Conservation (phyloP, 192 early-diverging fungal genomes). For the Lunasporangiospora selenospora region DNA sequence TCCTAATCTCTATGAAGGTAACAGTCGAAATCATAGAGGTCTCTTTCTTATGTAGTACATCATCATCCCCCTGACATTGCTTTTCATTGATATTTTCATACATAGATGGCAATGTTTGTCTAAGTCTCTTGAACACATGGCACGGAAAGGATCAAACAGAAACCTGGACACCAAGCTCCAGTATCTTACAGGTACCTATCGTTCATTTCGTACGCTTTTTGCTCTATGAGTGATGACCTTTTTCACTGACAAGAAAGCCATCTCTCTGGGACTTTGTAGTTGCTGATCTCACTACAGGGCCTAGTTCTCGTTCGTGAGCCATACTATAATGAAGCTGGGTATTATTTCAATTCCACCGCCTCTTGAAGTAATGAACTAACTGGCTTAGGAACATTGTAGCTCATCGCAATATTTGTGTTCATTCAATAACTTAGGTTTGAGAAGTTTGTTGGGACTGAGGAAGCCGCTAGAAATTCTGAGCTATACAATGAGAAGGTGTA, state of each 20-base stretch:
- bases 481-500: slow-evolving; percentile 68
- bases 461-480: slow-evolving; percentile 51
- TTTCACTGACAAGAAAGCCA: too few relatives aligned
- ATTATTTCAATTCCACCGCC: too few relatives aligned
- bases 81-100: background rate
- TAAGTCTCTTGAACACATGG: slow-evolving; percentile 67
- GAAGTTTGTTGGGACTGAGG: slow-evolving; percentile 57
- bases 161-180: slow-evolving; percentile 58
- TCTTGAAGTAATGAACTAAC: too few relatives aligned
- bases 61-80: background rate
- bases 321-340: slow-evolving; percentile 68
- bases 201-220: too few relatives aligned
- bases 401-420: too few relatives aligned
- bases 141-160: slow-evolving; percentile 57
- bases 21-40: background rate
- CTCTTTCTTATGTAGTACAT: background rate
- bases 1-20: slow-evolving; percentile 66
- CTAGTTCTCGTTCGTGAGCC: slow-evolving; percentile 60
- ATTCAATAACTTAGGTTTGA: slow-evolving; percentile 48
- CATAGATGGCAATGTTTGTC: slow-evolving; percentile 62
- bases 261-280: slow-evolving; percentile 2
- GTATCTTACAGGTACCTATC: slow-evolving; percentile 51
- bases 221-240: too few relatives aligned
- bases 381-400: too few relatives aligned
- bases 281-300: slow-evolving; percentile 63